Conservation (phyloP, 306 rosid species). For the Cicer yamashitae region DNA sequence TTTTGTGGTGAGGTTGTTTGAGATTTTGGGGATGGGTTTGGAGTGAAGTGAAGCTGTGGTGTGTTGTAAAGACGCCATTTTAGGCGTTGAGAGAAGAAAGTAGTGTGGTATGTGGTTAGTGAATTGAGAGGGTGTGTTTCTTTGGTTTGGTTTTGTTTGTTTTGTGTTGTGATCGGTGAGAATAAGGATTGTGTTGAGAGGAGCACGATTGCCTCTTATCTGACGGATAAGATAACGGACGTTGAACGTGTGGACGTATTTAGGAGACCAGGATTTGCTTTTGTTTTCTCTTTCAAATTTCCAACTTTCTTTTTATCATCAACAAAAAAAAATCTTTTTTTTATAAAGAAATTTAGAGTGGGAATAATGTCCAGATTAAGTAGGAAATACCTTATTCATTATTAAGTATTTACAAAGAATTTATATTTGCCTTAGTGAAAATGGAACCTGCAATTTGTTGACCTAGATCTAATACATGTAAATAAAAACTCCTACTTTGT, state of each 20-base stretch:
- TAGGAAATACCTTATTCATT: no score
- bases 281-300: not conserved
- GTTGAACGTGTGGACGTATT: conserved; percentile 50
- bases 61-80: conserved; percentile 82
- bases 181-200: conserved; percentile 9
- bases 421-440: no score
- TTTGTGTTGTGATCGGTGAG: not conserved
- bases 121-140: not conserved
- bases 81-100: not conserved
- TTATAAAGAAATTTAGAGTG: no score
- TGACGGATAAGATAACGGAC: conserved; percentile 48
- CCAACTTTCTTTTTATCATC: not conserved
- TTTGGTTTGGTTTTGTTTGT: not conserved
- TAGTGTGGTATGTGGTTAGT: not conserved
- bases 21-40: conserved; percentile 54
- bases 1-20: conserved; percentile 43
- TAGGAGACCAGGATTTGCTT: not conserved
- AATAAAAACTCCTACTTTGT: no score
- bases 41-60: conserved; percentile 67
- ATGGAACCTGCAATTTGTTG: no score
- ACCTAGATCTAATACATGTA: no score
- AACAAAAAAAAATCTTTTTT: no score
- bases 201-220: conserved; percentile 43
- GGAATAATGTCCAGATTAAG: no score
- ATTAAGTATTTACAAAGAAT: no score